Evolutionary conservation across 2,329 filamentous ascomycete species (phyloP).

Genomic region (Verticillium zaregamsianum): DNA sequence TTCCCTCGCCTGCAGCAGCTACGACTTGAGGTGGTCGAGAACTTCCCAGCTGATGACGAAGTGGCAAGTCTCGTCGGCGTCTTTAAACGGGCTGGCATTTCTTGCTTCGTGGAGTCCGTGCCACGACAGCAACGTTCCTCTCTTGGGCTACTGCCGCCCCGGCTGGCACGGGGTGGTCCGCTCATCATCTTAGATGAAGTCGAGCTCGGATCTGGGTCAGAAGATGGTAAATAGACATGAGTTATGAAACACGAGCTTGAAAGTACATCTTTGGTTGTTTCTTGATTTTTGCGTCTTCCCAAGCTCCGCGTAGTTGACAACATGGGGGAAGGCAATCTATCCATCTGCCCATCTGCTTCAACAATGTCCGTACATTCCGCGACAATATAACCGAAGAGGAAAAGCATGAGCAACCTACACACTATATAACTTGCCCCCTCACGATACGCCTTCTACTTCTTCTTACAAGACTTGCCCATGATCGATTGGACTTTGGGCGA

Average conservation of each 20-base stretch:
- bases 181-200: background rate
- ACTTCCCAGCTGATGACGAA: background rate
- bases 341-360: too few relatives aligned
- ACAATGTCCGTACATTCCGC: too few relatives aligned
- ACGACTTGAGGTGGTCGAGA: background rate
- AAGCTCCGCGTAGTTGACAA: too few relatives aligned
- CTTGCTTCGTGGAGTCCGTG: background rate
- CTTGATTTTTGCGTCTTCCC: too few relatives aligned
- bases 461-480: background rate
- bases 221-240: too few relatives aligned
- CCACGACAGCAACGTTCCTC: background rate
- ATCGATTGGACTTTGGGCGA: background rate
- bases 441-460: background rate
- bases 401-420: background rate
- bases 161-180: background rate
- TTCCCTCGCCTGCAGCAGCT: background rate
- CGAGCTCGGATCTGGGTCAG: background rate
- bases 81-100: background rate
- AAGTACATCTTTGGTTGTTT: too few relatives aligned
- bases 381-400: too few relatives aligned
- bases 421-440: background rate
- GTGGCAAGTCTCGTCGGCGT: background rate
- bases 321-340: too few relatives aligned
- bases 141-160: background rate
- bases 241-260: too few relatives aligned